Evolutionary conservation across 2,329 filamentous ascomycete species (phyloP), one percentile per base, ranked within the genome.

Genomic region (Aspergillus aculeatinus): DNA sequence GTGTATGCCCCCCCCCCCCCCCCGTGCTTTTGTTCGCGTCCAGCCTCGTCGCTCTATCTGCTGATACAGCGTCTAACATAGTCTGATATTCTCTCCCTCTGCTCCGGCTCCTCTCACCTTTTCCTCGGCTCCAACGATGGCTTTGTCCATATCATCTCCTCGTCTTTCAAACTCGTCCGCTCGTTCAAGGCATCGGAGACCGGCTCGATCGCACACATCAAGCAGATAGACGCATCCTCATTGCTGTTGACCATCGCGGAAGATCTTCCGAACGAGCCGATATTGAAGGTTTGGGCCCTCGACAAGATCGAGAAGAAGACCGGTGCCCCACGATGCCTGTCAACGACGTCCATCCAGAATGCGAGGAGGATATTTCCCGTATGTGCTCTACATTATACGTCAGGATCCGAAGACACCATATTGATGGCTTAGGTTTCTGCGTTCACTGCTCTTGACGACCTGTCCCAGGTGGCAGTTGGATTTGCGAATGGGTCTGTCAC

Each of bases 401-500:
- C 21, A 5, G 10, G 19, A 29, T 33, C 27, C 16, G 11, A 21
- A 14, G 51, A 62, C 59, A 60, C 47, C 59, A 19, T 16, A 21
- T 3, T 49, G 3, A 3, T 31, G 12, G 35, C 31, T 57, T 58
- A 76, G 74, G 72, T 97, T 63, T 96, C 92, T 9, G 92, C 94
- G 1, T 95, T 99, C 68, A 86, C 92, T 12, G 89, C 91, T 0
- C 86, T 95, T 29, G 89, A 92, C 52, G 93, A 98, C 76, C 81
- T 99, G 25, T 91, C 91, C 4, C 95, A 99, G 79, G 86, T 98
- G 29, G 95, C 94, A 4, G 90, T 98, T 6, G 96, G 95, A 5
- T 99, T 99, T 73, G 95, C 89, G 12, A 98, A 99, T 76, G 95
- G 95, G 7, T 88, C 93, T 0, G 94, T 99, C 12, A 96, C 92